phyloP scores from a whole-genome alignment of 2,329 filamentous ascomycete genomes.

The Penicillium thymicola region DNA sequence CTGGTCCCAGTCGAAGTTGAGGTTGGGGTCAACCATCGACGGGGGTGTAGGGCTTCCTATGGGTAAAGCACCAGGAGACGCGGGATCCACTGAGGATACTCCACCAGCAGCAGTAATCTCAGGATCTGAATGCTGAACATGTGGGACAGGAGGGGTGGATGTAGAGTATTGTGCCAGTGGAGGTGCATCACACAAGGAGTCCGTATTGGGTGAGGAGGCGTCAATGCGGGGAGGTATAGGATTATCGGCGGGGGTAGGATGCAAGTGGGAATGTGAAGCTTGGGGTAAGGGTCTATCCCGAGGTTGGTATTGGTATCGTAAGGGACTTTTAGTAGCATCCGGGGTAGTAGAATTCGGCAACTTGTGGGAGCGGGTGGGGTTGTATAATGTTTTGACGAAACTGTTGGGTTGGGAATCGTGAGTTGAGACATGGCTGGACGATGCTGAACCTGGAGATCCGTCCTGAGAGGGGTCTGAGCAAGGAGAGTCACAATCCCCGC shows the following conservation, averaged over 20 bases:
- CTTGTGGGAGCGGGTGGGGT: constrained; percentile 34
- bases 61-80: constrained; percentile 16
- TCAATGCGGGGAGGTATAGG: not conserved
- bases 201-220: constrained; percentile 14
- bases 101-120: constrained; percentile 6
- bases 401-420: constrained; percentile 24
- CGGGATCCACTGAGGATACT: constrained; percentile 23
- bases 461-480: constrained; percentile 9
- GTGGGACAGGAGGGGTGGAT: constrained; percentile 6
- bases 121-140: not conserved
- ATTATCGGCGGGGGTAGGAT: constrained; percentile 10
- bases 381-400: constrained; percentile 37
- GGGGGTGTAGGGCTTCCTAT: constrained; percentile 32
- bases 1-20: constrained; percentile 50
- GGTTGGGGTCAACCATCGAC: constrained; percentile 40
- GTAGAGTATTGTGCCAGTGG: not conserved
- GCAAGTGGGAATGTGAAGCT: constrained; percentile 14
- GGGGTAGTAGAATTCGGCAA: constrained; percentile 22
- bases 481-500: constrained; percentile 7
- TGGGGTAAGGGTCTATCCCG: constrained; percentile 8
- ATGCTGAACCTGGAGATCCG: constrained; percentile 5
- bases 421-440: not conserved
- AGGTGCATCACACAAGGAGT: not conserved
- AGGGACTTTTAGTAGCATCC: constrained; percentile 17
- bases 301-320: constrained; percentile 24